Percentiles rank a stretch among this genome's conserved stretches.
These are phyloP conservation scores for Didymellaceae sp. DNA, from an alignment of 2,329 filamentous ascomycete species.

Conservation along the genomic window DNA sequence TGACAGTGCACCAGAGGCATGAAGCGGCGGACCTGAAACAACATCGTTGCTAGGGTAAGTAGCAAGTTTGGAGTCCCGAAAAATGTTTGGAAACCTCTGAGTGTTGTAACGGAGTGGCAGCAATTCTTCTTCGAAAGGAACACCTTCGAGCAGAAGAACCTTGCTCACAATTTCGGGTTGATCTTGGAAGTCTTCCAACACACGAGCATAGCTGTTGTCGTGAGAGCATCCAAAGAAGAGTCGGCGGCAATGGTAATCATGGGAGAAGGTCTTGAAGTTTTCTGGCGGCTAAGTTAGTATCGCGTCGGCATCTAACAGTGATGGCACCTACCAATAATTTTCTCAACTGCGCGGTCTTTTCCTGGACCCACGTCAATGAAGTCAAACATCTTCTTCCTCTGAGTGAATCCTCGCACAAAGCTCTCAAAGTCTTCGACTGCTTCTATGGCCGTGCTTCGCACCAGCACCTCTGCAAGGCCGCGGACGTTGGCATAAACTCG, in stretches of 20 bases:
- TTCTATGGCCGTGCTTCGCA: conserved; percentile 53
- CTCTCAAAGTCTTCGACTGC: conserved; percentile 54
- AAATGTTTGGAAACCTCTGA: conserved; percentile 59
- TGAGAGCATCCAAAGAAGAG: conserved; percentile 66
- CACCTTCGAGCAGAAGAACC: conserved; percentile 63
- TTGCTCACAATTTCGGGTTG: conserved; percentile 55
- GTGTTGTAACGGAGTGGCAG: conserved; percentile 57
- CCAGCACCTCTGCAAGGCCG: conserved; percentile 57
- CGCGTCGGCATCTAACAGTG: background rate
- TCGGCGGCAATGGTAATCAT: conserved; percentile 66
- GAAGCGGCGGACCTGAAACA: background rate
- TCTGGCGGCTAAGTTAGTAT: conserved; percentile 48
- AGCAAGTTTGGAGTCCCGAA: conserved; percentile 59
- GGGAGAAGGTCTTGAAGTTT: conserved; percentile 61
- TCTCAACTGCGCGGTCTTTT: conserved; percentile 55
- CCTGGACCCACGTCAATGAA: conserved; percentile 56
- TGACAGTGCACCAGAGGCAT: conserved; percentile 3
- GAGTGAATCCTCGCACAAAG: conserved; percentile 64
- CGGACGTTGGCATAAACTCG: conserved; percentile 63
- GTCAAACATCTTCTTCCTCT: conserved; percentile 53
- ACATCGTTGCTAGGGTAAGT: conserved; percentile 10
- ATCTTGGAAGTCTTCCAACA: conserved; percentile 58
- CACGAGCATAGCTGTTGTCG: conserved; percentile 61
- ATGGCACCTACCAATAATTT: conserved; percentile 54
- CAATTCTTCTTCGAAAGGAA: conserved; percentile 62